phyloP scores from a whole-genome alignment of 164 flowering plant genomes.

The Warburgia ugandensis region DNA sequence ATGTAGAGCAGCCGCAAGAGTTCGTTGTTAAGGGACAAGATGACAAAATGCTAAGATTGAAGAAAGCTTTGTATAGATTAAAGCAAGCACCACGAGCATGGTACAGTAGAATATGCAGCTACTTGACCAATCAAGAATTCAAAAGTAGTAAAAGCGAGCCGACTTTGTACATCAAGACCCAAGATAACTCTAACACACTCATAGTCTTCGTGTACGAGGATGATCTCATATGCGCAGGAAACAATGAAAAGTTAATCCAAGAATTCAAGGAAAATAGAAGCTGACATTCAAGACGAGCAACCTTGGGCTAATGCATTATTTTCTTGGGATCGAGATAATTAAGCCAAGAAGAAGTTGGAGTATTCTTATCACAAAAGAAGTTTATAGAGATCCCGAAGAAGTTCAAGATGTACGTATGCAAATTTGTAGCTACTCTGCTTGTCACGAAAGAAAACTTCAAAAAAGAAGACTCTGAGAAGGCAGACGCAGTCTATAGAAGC shows the following conservation, averaged over 20 bases:
- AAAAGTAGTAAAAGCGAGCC: not conserved
- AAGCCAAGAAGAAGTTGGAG: not conserved
- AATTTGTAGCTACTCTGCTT: not conserved
- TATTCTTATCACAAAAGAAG: not conserved
- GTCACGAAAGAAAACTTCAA: not conserved
- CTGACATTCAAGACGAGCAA: too few species aligned
- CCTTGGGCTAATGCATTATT: too few species aligned
- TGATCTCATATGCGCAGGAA: not conserved
- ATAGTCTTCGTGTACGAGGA: not conserved
- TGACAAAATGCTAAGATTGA: not conserved
- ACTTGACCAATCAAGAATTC: not conserved
- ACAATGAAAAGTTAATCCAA: not conserved
- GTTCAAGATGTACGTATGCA: not conserved
- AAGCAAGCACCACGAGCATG: conserved; percentile 2
- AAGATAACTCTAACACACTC: not conserved
- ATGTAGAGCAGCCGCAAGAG: conserved; percentile 4
- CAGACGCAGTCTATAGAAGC: not conserved
- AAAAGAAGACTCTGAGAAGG: not conserved
- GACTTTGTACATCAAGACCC: not conserved
- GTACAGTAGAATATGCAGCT: not conserved
- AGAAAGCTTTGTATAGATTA: conserved; percentile 4
- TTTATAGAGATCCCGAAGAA: not conserved
- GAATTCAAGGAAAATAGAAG: too few species aligned
- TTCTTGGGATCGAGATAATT: not conserved
- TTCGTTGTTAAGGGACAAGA: not conserved